These are phyloP conservation scores for Saturnispora hagleri DNA, from an alignment of 805 yeast genomes.

Conservation along the genomic window DNA sequence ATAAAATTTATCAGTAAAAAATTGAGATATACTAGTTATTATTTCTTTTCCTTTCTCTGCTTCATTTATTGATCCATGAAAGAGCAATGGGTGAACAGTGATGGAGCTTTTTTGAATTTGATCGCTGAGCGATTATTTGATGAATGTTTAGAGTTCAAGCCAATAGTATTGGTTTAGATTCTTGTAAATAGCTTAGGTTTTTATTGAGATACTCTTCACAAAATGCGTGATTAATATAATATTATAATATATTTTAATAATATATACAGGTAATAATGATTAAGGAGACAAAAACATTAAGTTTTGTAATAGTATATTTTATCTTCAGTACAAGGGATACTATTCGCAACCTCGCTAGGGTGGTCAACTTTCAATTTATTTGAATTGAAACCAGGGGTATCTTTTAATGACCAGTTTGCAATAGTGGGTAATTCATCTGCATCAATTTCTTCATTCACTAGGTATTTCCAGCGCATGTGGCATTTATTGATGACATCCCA, in stretches of 20 bases:
- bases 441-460: constrained; percentile 37
- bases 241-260: neutral
- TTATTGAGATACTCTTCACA: neutral
- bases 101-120: neutral
- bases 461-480: constrained; percentile 55
- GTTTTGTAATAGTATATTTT: constrained; percentile 9
- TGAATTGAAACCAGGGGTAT: constrained; percentile 16
- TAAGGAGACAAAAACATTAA: neutral
- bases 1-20: neutral
- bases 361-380: neutral
- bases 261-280: neutral
- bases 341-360: neutral
- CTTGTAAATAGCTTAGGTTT: neutral
- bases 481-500: constrained; percentile 54
- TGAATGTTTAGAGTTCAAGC: neutral
- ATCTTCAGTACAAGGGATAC: constrained; percentile 18
- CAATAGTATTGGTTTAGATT: neutral
- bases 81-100: neutral
- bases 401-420: constrained; percentile 31
- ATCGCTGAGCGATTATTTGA: constrained; percentile 3
- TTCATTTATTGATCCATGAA: neutral
- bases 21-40: neutral
- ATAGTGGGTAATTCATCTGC: constrained; percentile 28
- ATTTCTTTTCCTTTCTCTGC: neutral
- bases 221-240: neutral